Evolutionary conservation across 176 grass and related monocot genomes (phyloP).

Genomic region (Oryza australiensis): DNA sequence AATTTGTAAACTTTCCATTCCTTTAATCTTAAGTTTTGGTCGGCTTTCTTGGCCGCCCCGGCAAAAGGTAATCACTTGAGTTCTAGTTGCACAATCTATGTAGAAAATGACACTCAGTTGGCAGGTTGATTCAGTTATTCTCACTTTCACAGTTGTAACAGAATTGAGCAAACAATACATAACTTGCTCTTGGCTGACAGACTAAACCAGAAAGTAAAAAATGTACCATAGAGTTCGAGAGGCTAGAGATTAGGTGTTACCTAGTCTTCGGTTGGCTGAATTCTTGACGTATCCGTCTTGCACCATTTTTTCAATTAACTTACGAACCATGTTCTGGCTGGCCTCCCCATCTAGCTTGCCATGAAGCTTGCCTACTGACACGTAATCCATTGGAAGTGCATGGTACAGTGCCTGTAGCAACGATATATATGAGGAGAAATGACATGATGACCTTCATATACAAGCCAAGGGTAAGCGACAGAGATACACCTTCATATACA

Average conservation of each 20-base stretch:
- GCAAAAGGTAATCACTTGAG: slow-evolving; percentile 6
- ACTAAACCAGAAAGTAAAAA: not conserved
- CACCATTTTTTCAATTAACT: slow-evolving; percentile 94
- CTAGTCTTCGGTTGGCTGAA: slow-evolving; percentile 76
- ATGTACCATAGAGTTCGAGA: slow-evolving; percentile 11
- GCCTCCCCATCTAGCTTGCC: slow-evolving; percentile 80
- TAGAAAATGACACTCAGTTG: not conserved
- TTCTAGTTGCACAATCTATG: not conserved
- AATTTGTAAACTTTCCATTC: too few species aligned
- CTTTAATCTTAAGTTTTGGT: too few species aligned
- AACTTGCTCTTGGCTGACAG: not conserved
- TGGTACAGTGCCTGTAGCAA: slow-evolving; percentile 78
- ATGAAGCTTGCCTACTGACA: slow-evolving; percentile 83
- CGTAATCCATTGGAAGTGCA: slow-evolving; percentile 92
- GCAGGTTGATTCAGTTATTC: not conserved
- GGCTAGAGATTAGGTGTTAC: slow-evolving; percentile 47
- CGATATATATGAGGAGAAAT: slow-evolving; percentile 19
- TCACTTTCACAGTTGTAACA: not conserved
- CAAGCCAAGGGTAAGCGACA: slow-evolving; percentile 14
- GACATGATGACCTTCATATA: not conserved
- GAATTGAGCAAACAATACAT: not conserved
- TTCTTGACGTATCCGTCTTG: slow-evolving; percentile 90
- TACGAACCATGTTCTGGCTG: slow-evolving; percentile 63
- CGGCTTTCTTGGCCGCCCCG: too few species aligned
- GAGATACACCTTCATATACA: slow-evolving; percentile 87